Percentiles rank a stretch among this genome's conserved stretches.
These are phyloP conservation scores for Schizochytrium sp. DNA, from an alignment of 108 stramenopile genomes.

Conservation along the genomic window DNA sequence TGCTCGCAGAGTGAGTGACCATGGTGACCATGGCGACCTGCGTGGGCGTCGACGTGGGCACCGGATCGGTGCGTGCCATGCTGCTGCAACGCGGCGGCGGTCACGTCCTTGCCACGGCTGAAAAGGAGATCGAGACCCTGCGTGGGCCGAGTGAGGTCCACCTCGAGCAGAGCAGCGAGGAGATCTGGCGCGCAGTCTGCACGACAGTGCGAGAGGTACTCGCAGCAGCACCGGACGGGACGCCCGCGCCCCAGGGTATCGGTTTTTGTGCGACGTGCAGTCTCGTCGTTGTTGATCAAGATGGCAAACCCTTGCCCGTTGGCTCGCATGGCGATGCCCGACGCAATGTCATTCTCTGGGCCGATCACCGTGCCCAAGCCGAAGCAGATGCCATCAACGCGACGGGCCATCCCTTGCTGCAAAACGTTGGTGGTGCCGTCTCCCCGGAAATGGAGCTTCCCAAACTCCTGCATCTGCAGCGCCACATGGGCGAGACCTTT, in stretches of 20 bases:
- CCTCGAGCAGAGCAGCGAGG: slow-evolving; percentile 24
- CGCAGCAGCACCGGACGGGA: neutral
- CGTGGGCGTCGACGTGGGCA: slow-evolving; percentile 27
- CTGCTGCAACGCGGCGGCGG: neutral
- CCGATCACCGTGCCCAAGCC: slow-evolving; percentile 20
- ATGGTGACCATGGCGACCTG: neutral
- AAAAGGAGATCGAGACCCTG: neutral
- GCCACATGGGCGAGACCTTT: neutral
- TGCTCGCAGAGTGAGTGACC: too few species aligned
- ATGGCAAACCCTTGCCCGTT: neutral
- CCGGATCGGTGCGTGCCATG: slow-evolving; percentile 16
- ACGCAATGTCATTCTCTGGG: slow-evolving; percentile 21
- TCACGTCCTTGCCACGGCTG: neutral
- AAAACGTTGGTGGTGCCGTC: slow-evolving; percentile 10
- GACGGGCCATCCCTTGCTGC: neutral
- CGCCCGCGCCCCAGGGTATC: neutral
- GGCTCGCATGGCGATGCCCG: neutral
- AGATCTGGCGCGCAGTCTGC: slow-evolving; percentile 24
- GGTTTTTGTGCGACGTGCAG: slow-evolving; percentile 26
- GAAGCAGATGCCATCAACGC: slow-evolving; percentile 17
- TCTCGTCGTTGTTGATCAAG: slow-evolving; percentile 16
- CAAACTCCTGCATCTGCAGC: slow-evolving; percentile 11
- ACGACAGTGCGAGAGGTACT: neutral
- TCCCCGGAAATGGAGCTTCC: slow-evolving; percentile 26
- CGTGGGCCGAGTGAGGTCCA: neutral